Base-by-base conservation (phyloP, 1,284 basidiomycete species). In the Cutaneotrichosporon mucoides region DNA sequence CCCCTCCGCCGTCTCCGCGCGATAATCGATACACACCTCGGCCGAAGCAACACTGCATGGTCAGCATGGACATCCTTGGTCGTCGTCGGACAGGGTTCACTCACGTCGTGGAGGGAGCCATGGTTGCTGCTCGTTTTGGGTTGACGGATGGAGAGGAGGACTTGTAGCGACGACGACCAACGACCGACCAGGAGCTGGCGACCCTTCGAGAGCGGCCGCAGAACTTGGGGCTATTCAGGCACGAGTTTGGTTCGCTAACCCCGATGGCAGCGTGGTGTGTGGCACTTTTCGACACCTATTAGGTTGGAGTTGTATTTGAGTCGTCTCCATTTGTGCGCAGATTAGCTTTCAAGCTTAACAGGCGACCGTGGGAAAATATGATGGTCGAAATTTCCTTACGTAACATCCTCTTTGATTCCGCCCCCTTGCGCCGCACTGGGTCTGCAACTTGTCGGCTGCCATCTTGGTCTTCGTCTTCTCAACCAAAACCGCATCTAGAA, bases 11-110 rank as follows among this genome's bases (percentile, higher is more conserved):
- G 12, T 40, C 10, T 38, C 43, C 49, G 43, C 35, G 37, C 42
- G 15, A 40, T 38, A 8, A 12, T 51, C 48, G 53, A 55, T 42
- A 60, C 58, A 48, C 51, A 56, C 58, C 58, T 60, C 58, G 47
- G 44, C 40, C 38, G 58, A 46, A 37, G 58, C 47, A 38, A 60
- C 58, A 42, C 58, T 60, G 58, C 11, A 35, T 9, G 33, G 58
- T 60, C 54, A 60, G 58, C 55, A 36, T 16, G 4, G 36, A 36
- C 48, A n/a, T 41, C 4, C 11, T 11, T 47, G 24, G n/a, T 43
- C 51, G 24, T 37, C 55, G 12, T 15, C 47, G 40, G 15, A 11
- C 16, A 8, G 38, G 15, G 16, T 49, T n/a, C 16, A 57, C 55
- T 51, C 41, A 50, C 55, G 55, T 57, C 36, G 48, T 57, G 15